These are phyloP conservation scores for Penicillium flavigenum DNA, from an alignment of 495 filamentous ascomycete genomes.

Conservation along the genomic window DNA sequence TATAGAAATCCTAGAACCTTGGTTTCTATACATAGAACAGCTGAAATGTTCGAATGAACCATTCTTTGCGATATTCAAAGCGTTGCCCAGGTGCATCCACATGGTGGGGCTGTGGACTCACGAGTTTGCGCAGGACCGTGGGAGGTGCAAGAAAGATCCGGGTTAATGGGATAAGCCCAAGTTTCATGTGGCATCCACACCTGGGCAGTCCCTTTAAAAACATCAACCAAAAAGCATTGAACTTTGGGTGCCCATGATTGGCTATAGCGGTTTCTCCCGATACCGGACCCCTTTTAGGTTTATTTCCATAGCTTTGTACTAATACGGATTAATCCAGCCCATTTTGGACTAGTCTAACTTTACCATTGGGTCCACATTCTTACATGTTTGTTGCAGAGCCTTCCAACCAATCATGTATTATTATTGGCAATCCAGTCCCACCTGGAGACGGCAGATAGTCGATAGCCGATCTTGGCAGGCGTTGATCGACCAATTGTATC, in stretches of 20 bases:
- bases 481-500: slow-evolving; percentile 38
- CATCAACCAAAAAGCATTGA: neutral
- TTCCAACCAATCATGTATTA: slow-evolving; percentile 3
- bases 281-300: slow-evolving; percentile 23
- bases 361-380: slow-evolving; percentile 20
- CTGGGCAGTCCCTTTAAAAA: slow-evolving; percentile 3
- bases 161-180: slow-evolving; percentile 14
- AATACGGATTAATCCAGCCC: neutral
- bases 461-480: slow-evolving; percentile 47
- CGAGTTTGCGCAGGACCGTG: neutral
- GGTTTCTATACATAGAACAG: slow-evolving; percentile 16
- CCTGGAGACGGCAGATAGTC: slow-evolving; percentile 46
- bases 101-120: neutral
- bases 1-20: neutral
- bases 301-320: slow-evolving; percentile 7
- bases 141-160: slow-evolving; percentile 9
- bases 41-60: slow-evolving; percentile 1
- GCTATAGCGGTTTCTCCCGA: slow-evolving; percentile 13
- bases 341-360: neutral
- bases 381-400: slow-evolving; percentile 25
- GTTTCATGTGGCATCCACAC: slow-evolving; percentile 1
- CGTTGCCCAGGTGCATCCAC: neutral
- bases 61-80: neutral
- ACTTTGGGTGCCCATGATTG: slow-evolving; percentile 16
- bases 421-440: slow-evolving; percentile 22